Evolutionary conservation across 208 protist species (phyloP).

Genomic region (Herpetomonas tarakana): DNA sequence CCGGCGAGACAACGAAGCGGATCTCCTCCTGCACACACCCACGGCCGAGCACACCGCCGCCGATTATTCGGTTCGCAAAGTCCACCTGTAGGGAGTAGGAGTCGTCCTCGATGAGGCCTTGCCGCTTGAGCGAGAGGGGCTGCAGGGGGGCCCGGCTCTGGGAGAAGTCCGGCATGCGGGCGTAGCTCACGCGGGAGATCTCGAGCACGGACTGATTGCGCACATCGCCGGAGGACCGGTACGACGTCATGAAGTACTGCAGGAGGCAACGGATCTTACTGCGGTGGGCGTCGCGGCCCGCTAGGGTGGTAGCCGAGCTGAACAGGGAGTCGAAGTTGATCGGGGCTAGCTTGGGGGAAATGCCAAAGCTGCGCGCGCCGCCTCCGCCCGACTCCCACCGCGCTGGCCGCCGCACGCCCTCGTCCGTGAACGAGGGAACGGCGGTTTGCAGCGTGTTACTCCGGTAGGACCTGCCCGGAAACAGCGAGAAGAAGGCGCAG

Average conservation of each 20-base stretch:
- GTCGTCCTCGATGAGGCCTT: constrained; percentile 66
- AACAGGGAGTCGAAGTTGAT: constrained; percentile 63
- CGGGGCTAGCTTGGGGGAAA: constrained; percentile 25
- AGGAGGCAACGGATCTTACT: constrained; percentile 59
- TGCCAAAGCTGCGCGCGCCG: neutral
- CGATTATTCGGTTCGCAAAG: constrained; percentile 87
- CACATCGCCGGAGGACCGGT: constrained; percentile 10
- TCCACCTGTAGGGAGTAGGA: constrained; percentile 60
- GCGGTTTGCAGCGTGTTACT: neutral
- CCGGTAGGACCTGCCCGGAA: constrained; percentile 35
- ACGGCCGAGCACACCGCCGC: constrained; percentile 74
- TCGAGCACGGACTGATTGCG: constrained; percentile 23
- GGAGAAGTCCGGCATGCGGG: constrained; percentile 37
- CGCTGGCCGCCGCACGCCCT: neutral
- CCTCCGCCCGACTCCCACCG: neutral
- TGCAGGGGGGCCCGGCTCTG: constrained; percentile 23
- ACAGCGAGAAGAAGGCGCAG: constrained; percentile 71
- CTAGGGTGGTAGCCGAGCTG: constrained; percentile 3
- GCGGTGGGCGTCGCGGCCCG: constrained; percentile 22
- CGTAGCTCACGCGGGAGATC: constrained; percentile 28
- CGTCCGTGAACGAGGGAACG: no score
- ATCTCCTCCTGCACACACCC: constrained; percentile 93
- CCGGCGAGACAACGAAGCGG: constrained; percentile 75
- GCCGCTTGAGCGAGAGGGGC: constrained; percentile 15
- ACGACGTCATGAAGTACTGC: constrained; percentile 47